phyloP scores from a whole-genome alignment of 1,139 yeast species.

The Citeromyces siamensis region DNA sequence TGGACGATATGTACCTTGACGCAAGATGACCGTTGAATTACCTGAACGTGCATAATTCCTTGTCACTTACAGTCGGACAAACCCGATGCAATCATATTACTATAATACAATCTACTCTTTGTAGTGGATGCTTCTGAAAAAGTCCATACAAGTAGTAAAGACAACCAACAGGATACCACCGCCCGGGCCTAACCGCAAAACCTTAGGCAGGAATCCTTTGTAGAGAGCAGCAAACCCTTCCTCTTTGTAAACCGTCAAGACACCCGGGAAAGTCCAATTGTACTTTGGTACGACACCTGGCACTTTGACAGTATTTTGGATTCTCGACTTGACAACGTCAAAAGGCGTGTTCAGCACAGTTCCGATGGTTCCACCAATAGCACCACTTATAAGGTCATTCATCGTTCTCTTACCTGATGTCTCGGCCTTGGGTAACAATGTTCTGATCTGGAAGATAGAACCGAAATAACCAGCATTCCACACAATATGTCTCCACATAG shows the following conservation, averaged over 20 bases:
- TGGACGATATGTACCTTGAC: background rate
- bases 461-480: slow-evolving; percentile 99
- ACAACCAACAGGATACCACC: slow-evolving; percentile 97
- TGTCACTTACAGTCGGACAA: slow-evolving; percentile 23
- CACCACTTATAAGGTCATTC: slow-evolving; percentile 84
- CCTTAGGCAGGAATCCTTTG: slow-evolving; percentile 96
- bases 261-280: slow-evolving; percentile 84
- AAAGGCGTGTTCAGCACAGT: slow-evolving; percentile 91
- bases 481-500: slow-evolving; percentile 90
- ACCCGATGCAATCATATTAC: slow-evolving; percentile 18
- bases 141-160: slow-evolving; percentile 89
- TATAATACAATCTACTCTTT: slow-evolving; percentile 11
- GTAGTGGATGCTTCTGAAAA: slow-evolving; percentile 62
- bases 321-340: slow-evolving; percentile 95
- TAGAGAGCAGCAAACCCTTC: slow-evolving; percentile 85
- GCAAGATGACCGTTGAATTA: too few relatives aligned
- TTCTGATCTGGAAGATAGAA: slow-evolving; percentile 77
- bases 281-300: slow-evolving; percentile 62
- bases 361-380: slow-evolving; percentile 95
- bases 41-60: slow-evolving; percentile 5
- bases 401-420: slow-evolving; percentile 58
- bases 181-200: slow-evolving; percentile 95
- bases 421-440: slow-evolving; percentile 67
- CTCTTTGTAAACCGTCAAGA: slow-evolving; percentile 67
- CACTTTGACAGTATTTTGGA: slow-evolving; percentile 72